Evolutionary conservation across 208 protist species (phyloP).

Genomic region (Crithidia fasciculata): DNA sequence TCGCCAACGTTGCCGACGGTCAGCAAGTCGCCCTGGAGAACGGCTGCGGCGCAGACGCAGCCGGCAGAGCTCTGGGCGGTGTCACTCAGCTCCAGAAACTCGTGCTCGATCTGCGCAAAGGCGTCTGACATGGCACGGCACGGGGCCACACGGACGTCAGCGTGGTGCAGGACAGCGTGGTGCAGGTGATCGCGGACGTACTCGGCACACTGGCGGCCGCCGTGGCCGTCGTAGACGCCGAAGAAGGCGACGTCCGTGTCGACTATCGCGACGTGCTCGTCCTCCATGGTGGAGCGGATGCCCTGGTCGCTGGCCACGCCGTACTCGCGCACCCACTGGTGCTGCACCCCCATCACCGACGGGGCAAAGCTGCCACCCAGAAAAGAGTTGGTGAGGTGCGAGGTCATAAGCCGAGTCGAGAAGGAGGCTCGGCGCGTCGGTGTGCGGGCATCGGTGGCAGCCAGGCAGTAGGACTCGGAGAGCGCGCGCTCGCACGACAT

Average conservation of each 20-base stretch:
- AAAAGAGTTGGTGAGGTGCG: conserved; percentile 8
- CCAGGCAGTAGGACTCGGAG: conserved; percentile 8
- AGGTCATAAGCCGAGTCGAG: conserved; percentile 12
- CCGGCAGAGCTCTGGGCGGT: conserved; percentile 60
- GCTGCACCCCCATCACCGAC: conserved; percentile 18
- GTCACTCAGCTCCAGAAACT: conserved; percentile 47
- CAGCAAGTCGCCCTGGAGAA: conserved; percentile 65
- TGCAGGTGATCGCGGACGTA: conserved; percentile 75
- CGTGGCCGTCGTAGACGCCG: conserved; percentile 86
- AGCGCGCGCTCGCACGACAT: conserved; percentile 12
- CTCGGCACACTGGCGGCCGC: conserved; percentile 71
- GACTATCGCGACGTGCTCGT: conserved; percentile 66
- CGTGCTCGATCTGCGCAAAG: conserved; percentile 78
- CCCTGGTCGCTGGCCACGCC: conserved; percentile 79
- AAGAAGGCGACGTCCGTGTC: conserved; percentile 67
- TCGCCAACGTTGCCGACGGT: conserved; percentile 86
- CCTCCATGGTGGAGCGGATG: conserved; percentile 83
- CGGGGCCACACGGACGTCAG: conserved; percentile 41
- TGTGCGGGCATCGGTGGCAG: conserved; percentile 7
- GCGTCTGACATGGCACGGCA: conserved; percentile 54
- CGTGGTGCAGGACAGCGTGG: conserved; percentile 51
- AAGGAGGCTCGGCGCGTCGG: conserved; percentile 4
- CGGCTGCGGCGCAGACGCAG: conserved; percentile 70
- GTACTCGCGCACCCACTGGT: conserved; percentile 44
- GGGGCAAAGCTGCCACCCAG: conserved; percentile 17